phyloP scores from a whole-genome alignment of 129 eudicot species.

The Cynara cardunculus region DNA sequence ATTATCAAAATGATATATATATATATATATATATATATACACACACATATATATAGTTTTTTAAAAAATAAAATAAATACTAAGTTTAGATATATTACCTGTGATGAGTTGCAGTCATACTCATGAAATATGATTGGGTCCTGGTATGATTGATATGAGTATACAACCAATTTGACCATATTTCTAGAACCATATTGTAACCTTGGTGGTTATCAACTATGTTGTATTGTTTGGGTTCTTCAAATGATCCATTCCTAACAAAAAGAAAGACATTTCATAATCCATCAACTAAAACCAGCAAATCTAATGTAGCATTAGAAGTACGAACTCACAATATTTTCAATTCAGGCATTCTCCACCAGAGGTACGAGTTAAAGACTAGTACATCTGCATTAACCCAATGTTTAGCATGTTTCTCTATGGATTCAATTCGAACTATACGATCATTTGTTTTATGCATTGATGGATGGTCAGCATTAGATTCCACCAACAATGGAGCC shows the following conservation, averaged over 20 bases:
- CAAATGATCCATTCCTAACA: conserved; percentile 48
- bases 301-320: background rate
- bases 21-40: background rate
- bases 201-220: conserved; percentile 33
- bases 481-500: conserved; percentile 42
- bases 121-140: conserved; percentile 45
- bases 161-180: conserved; percentile 59
- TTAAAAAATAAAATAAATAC: background rate
- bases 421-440: conserved; percentile 15
- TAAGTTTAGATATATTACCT: conserved; percentile 26
- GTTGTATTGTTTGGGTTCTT: conserved; percentile 28
- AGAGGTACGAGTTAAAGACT: conserved; percentile 33
- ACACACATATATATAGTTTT: background rate
- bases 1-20: background rate
- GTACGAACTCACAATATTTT: conserved; percentile 7
- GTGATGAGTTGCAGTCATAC: conserved; percentile 60
- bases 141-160: conserved; percentile 39
- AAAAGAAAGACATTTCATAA: background rate
- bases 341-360: conserved; percentile 39
- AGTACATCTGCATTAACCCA: conserved; percentile 43
- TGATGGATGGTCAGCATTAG: conserved; percentile 34
- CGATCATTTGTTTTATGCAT: conserved; percentile 21
- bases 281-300: background rate
- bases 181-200: conserved; percentile 46
- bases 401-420: conserved; percentile 34